Percentiles rank a stretch among this genome's conserved stretches.
These are phyloP conservation scores for Jamesozyma lodderae DNA, from an alignment of 805 yeast species.

Conservation along the genomic window DNA sequence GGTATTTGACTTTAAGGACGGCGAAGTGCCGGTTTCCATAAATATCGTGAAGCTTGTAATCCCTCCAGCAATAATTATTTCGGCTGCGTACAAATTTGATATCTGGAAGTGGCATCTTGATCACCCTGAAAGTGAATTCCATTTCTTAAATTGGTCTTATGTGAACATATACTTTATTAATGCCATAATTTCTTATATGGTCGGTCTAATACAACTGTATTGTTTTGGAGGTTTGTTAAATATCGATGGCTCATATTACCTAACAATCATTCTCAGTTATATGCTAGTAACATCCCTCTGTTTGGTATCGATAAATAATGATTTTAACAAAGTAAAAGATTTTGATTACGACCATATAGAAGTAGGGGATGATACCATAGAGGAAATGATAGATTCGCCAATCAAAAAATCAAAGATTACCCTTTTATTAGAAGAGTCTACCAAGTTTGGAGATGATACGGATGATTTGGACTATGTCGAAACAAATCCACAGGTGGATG, in stretches of 20 bases:
- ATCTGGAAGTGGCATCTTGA: conserved; percentile 31
- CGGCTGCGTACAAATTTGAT: conserved; percentile 48
- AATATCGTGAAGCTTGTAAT: conserved; percentile 7
- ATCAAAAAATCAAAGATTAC: neutral
- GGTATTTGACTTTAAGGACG: neutral
- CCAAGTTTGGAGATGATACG: neutral
- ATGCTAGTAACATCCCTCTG: neutral
- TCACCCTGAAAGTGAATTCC: conserved; percentile 29
- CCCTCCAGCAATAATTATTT: conserved; percentile 42
- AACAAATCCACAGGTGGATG: too few species aligned
- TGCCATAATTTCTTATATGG: neutral
- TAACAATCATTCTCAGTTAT: neutral
- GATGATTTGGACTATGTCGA: neutral
- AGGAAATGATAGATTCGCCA: neutral
- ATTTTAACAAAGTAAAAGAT: neutral
- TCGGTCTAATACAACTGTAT: neutral
- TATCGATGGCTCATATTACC: neutral
- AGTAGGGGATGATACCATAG: neutral
- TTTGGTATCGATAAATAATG: neutral
- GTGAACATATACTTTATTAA: conserved; percentile 37
- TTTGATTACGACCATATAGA: neutral
- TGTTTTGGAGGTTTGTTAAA: neutral
- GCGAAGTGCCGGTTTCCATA: neutral
- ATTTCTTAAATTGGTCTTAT: conserved; percentile 30
- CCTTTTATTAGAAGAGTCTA: neutral